Base-by-base conservation (phyloP, 352 stramenopile genomes). In the Globisporangium perplexum region DNA sequence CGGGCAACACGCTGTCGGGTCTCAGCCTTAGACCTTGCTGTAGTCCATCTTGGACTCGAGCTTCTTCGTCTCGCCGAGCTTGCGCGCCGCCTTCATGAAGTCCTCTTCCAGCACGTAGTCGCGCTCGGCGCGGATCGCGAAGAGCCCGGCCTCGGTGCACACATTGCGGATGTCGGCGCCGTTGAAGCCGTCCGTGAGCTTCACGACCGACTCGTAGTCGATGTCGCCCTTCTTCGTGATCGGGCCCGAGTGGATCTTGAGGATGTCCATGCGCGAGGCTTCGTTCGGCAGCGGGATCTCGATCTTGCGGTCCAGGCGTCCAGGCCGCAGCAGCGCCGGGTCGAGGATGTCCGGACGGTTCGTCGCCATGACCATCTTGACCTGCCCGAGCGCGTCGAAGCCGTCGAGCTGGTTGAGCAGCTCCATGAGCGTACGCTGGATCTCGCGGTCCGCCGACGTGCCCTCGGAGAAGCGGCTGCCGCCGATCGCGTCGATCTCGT, bases 21-120 rank as follows among this genome's bases (percentile, higher is more conserved):
- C 12, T 31, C 24, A 14, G 4, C 30, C 31, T 53, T 98, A 99
- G 63, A 99, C 96, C 81, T 99, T 99, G 78, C 85, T 97, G 78
- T 99, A 99, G 77, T 99, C 96, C 74, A 99, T 93, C 83, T 99
- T 99, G 51, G 87, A 98, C 81, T 99, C 98, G 44, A 99, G 88
- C 77, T 99, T 99, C 92, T 99, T 99, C 55, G 90, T 97, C 62
- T 99, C 98, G 31, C 90, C 88, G 63, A 99, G 89, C 84, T 99
- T 99, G 54, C 98, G 88, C 47, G 96, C 97, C 3, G 97, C 97
- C 86, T 99, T 99, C 96, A 99, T 99, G 70, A 99, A 99, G 71
- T 99, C 98, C 66, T 99, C 97, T 69, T 99, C 97, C 20, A 99
- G 72, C 24, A 99, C 96, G 80, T 99, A 99, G 66, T 99, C 96